Conservation (phyloP, 371 early-diverging fungal species). For the Neoconidiobolus thromboides region DNA sequence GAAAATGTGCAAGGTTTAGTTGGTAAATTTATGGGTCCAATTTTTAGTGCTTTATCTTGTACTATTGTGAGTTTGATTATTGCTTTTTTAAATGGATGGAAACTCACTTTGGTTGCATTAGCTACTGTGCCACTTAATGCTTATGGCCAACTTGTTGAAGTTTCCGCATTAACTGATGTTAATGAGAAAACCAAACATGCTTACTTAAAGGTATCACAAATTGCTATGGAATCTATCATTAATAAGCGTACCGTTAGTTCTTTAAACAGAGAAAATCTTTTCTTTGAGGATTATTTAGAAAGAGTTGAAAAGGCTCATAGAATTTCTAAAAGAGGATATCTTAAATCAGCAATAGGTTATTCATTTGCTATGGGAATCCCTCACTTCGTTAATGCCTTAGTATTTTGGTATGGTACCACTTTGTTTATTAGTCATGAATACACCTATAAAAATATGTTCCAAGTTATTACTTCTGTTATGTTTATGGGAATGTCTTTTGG, state of each 20-base stretch:
- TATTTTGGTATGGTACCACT: conserved; percentile 21
- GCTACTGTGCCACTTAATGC: conserved; percentile 21
- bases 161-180: conserved; percentile 20
- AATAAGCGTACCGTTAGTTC: conserved; percentile 72
- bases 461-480: conserved; percentile 37
- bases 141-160: conserved; percentile 18
- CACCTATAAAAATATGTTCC: conserved; percentile 26
- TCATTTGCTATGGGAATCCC: conserved; percentile 42
- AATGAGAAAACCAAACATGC: conserved; percentile 39
- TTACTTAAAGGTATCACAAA: conserved; percentile 45
- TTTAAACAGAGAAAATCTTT: conserved; percentile 51
- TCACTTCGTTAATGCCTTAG: conserved; percentile 36
- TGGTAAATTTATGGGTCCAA: conserved; percentile 37
- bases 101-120: conserved; percentile 58
- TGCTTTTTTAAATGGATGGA: conserved; percentile 63
- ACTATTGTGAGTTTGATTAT: conserved; percentile 16
- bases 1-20: conserved; percentile 43
- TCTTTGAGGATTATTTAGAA: conserved; percentile 31
- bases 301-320: conserved; percentile 43
- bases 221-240: conserved; percentile 67
- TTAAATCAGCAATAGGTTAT: conserved; percentile 33
- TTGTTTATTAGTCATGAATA: conserved; percentile 25
- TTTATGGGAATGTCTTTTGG: conserved; percentile 51
- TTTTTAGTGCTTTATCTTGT: conserved; percentile 30
- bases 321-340: conserved; percentile 31